Percentiles rank a stretch among this genome's conserved stretches.
phyloP scores from a whole-genome alignment of 768 basidiomycete species.

The Rhizopogon salebrosus region DNA sequence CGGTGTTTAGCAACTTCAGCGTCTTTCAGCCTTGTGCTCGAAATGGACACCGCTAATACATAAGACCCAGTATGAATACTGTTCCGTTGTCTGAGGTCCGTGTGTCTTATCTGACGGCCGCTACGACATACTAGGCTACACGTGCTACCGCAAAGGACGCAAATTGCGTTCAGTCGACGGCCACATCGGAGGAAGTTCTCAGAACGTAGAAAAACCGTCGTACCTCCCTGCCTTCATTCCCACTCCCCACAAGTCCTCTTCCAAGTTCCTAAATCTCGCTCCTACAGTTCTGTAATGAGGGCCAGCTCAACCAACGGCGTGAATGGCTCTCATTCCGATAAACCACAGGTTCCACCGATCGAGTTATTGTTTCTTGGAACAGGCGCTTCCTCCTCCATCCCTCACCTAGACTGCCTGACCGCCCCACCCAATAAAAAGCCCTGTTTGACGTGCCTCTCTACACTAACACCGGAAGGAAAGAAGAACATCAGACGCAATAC shows the following conservation, averaged over 20 bases:
- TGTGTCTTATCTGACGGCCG: slow-evolving; percentile 2
- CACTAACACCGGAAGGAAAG: slow-evolving; percentile 64
- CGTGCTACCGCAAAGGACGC: slow-evolving; percentile 1
- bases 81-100: not conserved
- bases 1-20: too few relatives aligned
- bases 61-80: not conserved
- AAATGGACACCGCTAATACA: not conserved
- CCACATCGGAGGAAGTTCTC: slow-evolving; percentile 1
- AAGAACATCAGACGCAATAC: slow-evolving; percentile 86
- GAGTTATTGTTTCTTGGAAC: slow-evolving; percentile 84
- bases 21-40: not conserved
- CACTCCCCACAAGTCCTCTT: not conserved
- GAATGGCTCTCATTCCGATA: not conserved
- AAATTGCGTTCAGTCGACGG: not conserved
- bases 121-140: not conserved
- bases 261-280: not conserved
- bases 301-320: not conserved
- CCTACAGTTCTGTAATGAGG: not conserved
- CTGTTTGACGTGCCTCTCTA: slow-evolving; percentile 66
- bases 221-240: too few relatives aligned
- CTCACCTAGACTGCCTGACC: slow-evolving; percentile 71
- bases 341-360: slow-evolving; percentile 12
- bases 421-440: slow-evolving; percentile 44
- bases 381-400: slow-evolving; percentile 72
- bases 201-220: not conserved